Evolutionary conservation across 2,329 filamentous ascomycete species (phyloP), one percentile per base, ranked within the genome.

Genomic region (Pyricularia sp.): DNA sequence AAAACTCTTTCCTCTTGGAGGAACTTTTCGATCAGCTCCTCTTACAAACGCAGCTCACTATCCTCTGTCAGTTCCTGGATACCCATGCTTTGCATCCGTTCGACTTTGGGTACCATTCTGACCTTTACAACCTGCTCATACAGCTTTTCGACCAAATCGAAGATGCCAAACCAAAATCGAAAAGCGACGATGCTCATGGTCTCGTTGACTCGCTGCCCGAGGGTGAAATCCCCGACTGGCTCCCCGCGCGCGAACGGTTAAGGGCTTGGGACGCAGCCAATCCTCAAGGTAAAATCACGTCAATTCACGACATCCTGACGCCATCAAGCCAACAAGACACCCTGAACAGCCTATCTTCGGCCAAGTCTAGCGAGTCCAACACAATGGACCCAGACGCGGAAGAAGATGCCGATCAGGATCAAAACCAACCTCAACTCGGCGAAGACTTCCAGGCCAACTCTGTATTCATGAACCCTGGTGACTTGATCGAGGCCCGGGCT

Each of bases 401-500:
- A 6, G 62, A 69, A 66, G 73, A 70, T 65, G 69, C 10, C 16
- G 40, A 22, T 49, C 26, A 24, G 62, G 62, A 33, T n/a, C 35
- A 22, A 30, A 26, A 26, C 49, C 26, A 13, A 28, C 22, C n/a
- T 19, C 40, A 24, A 16, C 30, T 63, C 13, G 62, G 24, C 9
- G 49, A 60, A 24, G 49, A 64, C 62, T 44, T 62, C 4, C 49
- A 64, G 53, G n/a, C 62, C 2, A 13, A 59, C 9, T 64, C 62
- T 13, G 10, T 55, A 9, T 53, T 31, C 35, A 70, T 77, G 62
- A 68, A 69, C 63, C 69, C 79, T 2, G 82, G 82, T 57, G 82
- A 84, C 68, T 71, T 85, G 60, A 75, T 85, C 28, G 82, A 84
- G 69, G 68, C 83, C 66, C 66, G 66, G 53, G 66, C 69, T 3